Evolutionary conservation across 768 basidiomycete species (phyloP).

Genomic region (Lentinula edodes): DNA sequence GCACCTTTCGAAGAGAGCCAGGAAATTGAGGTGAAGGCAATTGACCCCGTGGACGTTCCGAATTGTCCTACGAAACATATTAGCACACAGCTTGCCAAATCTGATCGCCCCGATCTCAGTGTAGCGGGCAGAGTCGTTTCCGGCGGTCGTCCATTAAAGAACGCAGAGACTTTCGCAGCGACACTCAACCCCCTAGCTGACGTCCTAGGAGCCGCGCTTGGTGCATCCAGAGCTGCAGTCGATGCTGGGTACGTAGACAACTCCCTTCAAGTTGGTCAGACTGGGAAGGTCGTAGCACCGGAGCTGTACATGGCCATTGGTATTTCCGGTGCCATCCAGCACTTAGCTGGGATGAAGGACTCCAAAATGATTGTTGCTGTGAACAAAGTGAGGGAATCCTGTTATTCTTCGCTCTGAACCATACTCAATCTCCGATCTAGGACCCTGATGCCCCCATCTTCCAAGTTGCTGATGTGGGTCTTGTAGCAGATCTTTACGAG

Average conservation of each 20-base stretch:
- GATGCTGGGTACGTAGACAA: conserved; percentile 99
- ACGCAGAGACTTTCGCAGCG: conserved; percentile 84
- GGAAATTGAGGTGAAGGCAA: conserved; percentile 52
- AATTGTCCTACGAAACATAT: conserved; percentile 60
- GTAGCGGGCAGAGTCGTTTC: conserved; percentile 87
- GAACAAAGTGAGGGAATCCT: conserved; percentile 68
- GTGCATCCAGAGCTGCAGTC: conserved; percentile 96
- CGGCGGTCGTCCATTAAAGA: conserved; percentile 92
- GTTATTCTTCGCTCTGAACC: neutral
- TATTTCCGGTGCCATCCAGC: conserved; percentile 98
- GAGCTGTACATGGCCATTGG: conserved; percentile 95
- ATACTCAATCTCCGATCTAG: conserved; percentile 30
- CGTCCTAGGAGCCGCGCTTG: conserved; percentile 89
- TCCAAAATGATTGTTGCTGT: conserved; percentile 97
- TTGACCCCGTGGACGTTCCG: conserved; percentile 59
- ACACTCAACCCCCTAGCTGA: conserved; percentile 92
- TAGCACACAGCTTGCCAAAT: conserved; percentile 75
- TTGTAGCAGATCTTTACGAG: conserved; percentile 91
- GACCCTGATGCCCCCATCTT: conserved; percentile 98
- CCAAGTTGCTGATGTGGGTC: conserved; percentile 94
- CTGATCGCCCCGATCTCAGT: conserved; percentile 89
- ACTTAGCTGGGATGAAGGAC: conserved; percentile 99
- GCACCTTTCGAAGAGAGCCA: conserved; percentile 43
- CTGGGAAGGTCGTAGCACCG: conserved; percentile 96
- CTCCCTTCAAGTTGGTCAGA: conserved; percentile 98